These are phyloP conservation scores for Auricularia sp. DNA, from an alignment of 768 basidiomycete genomes.

Conservation along the genomic window DNA sequence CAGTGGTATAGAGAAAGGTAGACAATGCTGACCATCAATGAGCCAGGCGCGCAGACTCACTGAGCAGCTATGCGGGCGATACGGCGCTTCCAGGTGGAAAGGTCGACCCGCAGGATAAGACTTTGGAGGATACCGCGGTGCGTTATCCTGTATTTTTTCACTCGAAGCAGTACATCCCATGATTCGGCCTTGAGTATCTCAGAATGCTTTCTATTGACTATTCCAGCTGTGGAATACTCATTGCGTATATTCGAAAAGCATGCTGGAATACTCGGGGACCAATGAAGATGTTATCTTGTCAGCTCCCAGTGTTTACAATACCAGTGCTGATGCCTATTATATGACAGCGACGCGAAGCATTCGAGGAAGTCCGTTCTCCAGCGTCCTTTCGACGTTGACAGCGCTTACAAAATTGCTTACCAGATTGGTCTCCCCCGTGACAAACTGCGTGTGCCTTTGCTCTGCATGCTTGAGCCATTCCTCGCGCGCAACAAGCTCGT, in stretches of 20 bases:
- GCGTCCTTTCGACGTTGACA: not conserved
- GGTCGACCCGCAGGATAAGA: constrained; percentile 55
- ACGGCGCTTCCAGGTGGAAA: constrained; percentile 85
- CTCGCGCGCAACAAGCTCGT: constrained; percentile 60
- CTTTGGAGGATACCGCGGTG: constrained; percentile 74
- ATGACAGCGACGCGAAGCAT: constrained; percentile 71
- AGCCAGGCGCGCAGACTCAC: constrained; percentile 56
- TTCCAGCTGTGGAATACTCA: too few relatives aligned
- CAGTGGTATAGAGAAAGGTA: not conserved
- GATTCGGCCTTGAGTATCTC: constrained; percentile 16
- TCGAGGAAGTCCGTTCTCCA: constrained; percentile 59
- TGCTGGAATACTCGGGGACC: too few relatives aligned
- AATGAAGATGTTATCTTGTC: too few relatives aligned
- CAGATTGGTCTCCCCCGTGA: constrained; percentile 81
- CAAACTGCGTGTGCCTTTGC: constrained; percentile 53
- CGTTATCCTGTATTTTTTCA: too few relatives aligned
- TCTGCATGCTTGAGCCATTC: constrained; percentile 75
- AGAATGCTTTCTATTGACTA: not conserved
- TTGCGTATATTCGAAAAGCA: too few relatives aligned
- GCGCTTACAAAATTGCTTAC: too few relatives aligned
- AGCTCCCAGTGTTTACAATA: not conserved
- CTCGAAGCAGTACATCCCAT: constrained; percentile 2
- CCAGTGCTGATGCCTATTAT: not conserved
- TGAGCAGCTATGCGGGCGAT: constrained; percentile 76
- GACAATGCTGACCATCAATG: not conserved